phyloP scores from a whole-genome alignment of 2,329 filamentous ascomycete genomes.

The Hymenoscyphus scutula region DNA sequence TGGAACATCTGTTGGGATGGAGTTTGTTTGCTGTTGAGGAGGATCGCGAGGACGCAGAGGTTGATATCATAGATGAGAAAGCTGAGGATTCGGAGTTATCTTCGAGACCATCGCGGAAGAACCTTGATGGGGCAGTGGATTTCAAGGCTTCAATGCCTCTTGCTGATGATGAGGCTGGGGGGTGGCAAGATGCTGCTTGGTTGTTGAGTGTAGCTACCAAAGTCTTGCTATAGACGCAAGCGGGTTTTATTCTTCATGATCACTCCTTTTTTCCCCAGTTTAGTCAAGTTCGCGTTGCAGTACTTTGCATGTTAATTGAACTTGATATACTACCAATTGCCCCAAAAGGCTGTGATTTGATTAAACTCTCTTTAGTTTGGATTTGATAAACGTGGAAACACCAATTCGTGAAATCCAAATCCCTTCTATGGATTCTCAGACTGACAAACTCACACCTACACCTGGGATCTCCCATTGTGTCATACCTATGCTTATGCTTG shows the following conservation, averaged over 20 bases:
- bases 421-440: no score
- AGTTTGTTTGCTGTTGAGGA: constrained; percentile 62
- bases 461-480: no score
- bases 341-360: not conserved
- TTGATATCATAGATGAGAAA: constrained; percentile 41
- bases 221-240: constrained; percentile 27
- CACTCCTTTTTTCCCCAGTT: not conserved
- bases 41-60: constrained; percentile 51
- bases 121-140: constrained; percentile 26
- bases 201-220: constrained; percentile 57
- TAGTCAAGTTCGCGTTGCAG: constrained; percentile 4
- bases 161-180: constrained; percentile 53
- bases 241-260: not conserved
- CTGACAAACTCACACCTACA: no score
- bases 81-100: constrained; percentile 35
- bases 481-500: no score
- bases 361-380: no score
- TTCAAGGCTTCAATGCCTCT: constrained; percentile 48
- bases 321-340: not conserved
- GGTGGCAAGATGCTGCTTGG: constrained; percentile 68
- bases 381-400: no score
- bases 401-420: no score
- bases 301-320: constrained; percentile 1
- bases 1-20: constrained; percentile 58
- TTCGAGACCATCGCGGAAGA: constrained; percentile 25